These are phyloP conservation scores for Scedosporium dehoogii DNA, from an alignment of 2,329 filamentous ascomycete genomes.

Conservation along the genomic window DNA sequence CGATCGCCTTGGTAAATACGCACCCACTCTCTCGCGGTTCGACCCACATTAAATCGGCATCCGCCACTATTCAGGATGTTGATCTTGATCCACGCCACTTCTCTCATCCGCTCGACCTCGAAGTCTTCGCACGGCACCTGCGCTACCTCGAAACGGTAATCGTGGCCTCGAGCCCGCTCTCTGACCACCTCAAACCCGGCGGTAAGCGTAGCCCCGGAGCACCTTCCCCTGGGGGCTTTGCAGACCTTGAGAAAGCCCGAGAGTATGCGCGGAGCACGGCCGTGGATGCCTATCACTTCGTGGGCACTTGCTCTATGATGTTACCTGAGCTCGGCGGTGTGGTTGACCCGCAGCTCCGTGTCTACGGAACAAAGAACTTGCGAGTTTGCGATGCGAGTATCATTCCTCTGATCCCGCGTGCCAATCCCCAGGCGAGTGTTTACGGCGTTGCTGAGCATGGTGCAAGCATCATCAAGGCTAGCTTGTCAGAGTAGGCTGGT, in stretches of 20 bases:
- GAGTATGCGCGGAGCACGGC: not conserved
- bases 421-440: constrained; percentile 10
- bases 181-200: constrained; percentile 26
- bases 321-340: constrained; percentile 8
- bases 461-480: not conserved
- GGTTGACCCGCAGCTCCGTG: constrained; percentile 9
- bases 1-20: constrained; percentile 17
- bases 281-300: constrained; percentile 2
- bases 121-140: constrained; percentile 34
- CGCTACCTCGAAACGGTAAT: constrained; percentile 28
- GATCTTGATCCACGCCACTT: constrained; percentile 46
- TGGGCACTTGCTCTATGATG: constrained; percentile 10
- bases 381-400: constrained; percentile 12
- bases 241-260: not conserved
- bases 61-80: constrained; percentile 29
- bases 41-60: constrained; percentile 42
- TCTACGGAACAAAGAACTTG: constrained; percentile 11
- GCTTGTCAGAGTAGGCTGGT: too few species aligned
- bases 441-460: constrained; percentile 11
- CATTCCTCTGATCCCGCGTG: constrained; percentile 11
- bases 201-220: constrained; percentile 9
- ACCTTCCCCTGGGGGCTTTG: not conserved
- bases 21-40: constrained; percentile 52
- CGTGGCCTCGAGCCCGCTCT: constrained; percentile 28
- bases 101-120: constrained; percentile 44